Percentiles rank a stretch among this genome's conserved stretches.
Evolutionary conservation across 1,284 basidiomycete genomes (phyloP).

Genomic region (Hypsizygus ulmarius): DNA sequence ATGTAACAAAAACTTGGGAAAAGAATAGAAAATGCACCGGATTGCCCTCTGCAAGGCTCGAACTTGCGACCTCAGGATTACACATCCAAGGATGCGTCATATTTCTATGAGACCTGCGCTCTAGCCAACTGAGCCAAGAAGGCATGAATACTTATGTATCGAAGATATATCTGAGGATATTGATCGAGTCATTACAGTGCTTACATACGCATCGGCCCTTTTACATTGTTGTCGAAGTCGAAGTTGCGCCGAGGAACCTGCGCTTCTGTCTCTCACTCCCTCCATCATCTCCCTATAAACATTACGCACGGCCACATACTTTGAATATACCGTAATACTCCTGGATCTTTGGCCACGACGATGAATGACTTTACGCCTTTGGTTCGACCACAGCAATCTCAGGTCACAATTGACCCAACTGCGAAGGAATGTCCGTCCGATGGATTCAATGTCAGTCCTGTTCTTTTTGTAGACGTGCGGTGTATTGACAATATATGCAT

Average conservation of each 20-base stretch:
- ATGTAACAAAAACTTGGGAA: too few species aligned
- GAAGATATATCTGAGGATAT: too few species aligned
- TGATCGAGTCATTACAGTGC: too few species aligned
- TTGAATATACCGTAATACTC: too few species aligned
- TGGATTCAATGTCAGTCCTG: constrained; percentile 41
- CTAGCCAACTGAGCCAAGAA: constrained; percentile 26
- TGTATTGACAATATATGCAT: not conserved
- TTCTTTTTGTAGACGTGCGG: too few species aligned
- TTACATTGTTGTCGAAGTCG: too few species aligned
- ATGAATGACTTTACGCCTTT: constrained; percentile 38
- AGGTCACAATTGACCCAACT: constrained; percentile 35
- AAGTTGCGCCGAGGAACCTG: too few species aligned
- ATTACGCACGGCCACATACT: too few species aligned
- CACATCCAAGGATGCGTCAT: constrained; percentile 9
- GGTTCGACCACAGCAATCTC: constrained; percentile 31
- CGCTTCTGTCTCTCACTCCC: too few species aligned
- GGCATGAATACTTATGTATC: constrained; percentile 1
- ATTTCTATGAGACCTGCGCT: constrained; percentile 25
- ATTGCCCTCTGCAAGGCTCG: constrained; percentile 47
- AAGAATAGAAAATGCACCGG: too few species aligned
- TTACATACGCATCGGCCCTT: too few species aligned
- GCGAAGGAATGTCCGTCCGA: constrained; percentile 35
- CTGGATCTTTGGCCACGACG: constrained; percentile 1
- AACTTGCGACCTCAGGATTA: constrained; percentile 58
- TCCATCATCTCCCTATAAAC: too few species aligned